Conservation (phyloP, 129 eudicot genomes). For the Helianthus annuus region HanXRQr2.0-SUNRISE NC_035447.2:28980529-28981028, state of each 20-base stretch:
- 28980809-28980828: background rate
- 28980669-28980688: background rate
- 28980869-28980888: too few relatives aligned
- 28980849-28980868: background rate
- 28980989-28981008: too few relatives aligned
- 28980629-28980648: conserved; percentile 11
- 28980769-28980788: background rate
- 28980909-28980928: conserved; percentile 9
- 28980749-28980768: background rate
- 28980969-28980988: too few relatives aligned
- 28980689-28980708: background rate
- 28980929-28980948: too few relatives aligned
- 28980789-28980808: background rate
- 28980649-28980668: background rate
- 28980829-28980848: background rate
- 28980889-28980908: too few relatives aligned
- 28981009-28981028: too few relatives aligned
- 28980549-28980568: conserved; percentile 53
- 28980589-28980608: conserved; percentile 8
- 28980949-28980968: too few relatives aligned
- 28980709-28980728: background rate
- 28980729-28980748: too few relatives aligned
- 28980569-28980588: conserved; percentile 35
- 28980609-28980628: background rate
- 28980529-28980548: conserved; percentile 57